phyloP scores from a whole-genome alignment of 192 early-diverging fungal genomes.

The Coemansia reversa region DNA sequence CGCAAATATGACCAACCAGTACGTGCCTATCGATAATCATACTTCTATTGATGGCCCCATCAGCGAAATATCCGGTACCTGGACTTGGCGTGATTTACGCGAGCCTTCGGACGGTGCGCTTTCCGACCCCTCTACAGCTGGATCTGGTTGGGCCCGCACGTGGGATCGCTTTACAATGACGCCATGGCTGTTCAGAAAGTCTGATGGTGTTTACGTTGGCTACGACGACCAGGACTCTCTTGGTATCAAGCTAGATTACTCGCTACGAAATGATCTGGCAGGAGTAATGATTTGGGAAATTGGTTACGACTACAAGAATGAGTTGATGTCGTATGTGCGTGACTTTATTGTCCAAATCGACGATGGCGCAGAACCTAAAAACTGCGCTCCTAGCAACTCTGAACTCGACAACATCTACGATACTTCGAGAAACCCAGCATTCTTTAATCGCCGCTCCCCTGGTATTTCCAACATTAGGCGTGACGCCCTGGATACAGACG shows the following conservation, averaged over 20 bases:
- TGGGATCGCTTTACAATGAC: slow-evolving; percentile 67
- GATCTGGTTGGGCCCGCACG: slow-evolving; percentile 62
- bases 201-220: slow-evolving; percentile 62
- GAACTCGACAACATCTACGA: slow-evolving; percentile 38
- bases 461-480: not conserved
- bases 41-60: slow-evolving; percentile 58
- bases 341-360: slow-evolving; percentile 42
- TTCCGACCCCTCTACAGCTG: slow-evolving; percentile 32
- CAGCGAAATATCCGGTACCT: slow-evolving; percentile 59
- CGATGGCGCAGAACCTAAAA: slow-evolving; percentile 26
- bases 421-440: slow-evolving; percentile 39
- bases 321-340: slow-evolving; percentile 56
- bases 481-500: slow-evolving; percentile 9
- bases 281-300: slow-evolving; percentile 78
- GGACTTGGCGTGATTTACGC: slow-evolving; percentile 66
- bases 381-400: slow-evolving; percentile 42
- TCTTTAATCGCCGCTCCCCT: slow-evolving; percentile 39
- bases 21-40: slow-evolving; percentile 49
- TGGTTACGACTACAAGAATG: slow-evolving; percentile 66
- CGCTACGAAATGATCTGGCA: slow-evolving; percentile 59
- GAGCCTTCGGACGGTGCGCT: slow-evolving; percentile 54
- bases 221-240: slow-evolving; percentile 74
- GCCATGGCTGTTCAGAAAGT: slow-evolving; percentile 71
- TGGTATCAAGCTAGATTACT: slow-evolving; percentile 63
- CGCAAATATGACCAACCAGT: slow-evolving; percentile 47